Conservation (phyloP, 495 filamentous ascomycete species). For the Bacidia rubella region DNA sequence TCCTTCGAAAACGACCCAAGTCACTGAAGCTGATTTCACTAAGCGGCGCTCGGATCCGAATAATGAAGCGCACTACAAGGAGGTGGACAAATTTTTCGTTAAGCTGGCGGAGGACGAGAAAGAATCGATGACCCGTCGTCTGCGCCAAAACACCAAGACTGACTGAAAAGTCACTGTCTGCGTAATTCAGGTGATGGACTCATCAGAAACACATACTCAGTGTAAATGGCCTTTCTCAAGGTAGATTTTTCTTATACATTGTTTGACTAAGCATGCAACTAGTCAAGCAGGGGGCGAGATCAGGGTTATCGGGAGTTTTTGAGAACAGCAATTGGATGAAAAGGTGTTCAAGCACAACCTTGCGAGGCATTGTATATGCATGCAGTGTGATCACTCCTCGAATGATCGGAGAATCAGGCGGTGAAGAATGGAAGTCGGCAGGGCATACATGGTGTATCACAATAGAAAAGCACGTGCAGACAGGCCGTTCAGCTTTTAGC, state of each 20-base stretch:
- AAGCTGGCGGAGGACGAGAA: background rate
- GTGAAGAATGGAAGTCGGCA: too few species aligned
- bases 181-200: background rate
- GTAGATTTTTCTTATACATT: too few species aligned
- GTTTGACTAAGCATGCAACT: too few species aligned
- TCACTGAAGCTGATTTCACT: background rate
- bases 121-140: background rate
- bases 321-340: background rate
- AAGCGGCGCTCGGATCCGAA: background rate
- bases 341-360: too few species aligned
- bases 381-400: too few species aligned
- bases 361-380: too few species aligned
- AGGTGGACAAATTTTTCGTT: background rate
- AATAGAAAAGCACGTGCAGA: too few species aligned
- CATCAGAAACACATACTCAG: too few species aligned
- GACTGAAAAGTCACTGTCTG: background rate
- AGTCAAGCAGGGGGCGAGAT: too few species aligned
- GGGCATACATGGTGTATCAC: too few species aligned
- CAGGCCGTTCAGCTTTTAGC: background rate
- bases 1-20: background rate
- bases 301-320: background rate
- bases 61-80: background rate
- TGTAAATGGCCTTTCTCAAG: too few species aligned
- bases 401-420: too few species aligned
- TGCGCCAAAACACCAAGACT: background rate